Evolutionary conservation across 2,329 filamentous ascomycete species (phyloP), one percentile per base, ranked within the genome.

Genomic region (Monosporascus sp.): DNA sequence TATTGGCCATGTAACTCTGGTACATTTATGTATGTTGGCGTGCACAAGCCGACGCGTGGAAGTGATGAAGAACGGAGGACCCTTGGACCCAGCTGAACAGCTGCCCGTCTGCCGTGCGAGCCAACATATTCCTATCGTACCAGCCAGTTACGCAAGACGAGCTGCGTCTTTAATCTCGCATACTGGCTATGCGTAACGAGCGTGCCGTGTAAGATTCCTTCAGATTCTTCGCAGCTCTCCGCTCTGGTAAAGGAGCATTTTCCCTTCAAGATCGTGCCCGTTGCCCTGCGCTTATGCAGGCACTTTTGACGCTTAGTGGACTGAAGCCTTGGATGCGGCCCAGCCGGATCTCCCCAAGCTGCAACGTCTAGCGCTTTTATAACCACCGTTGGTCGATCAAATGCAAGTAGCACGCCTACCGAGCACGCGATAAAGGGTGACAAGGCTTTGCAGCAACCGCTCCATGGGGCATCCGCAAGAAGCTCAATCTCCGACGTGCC

Each of bases 1-100:
- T 44, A 31, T 37, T 37, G 28, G 20, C 48, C 20, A 38, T 22
- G 48, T 20, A 6, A 49, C 17, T 45, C 46, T 46, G 28, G 44
- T 53, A 51, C 51, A 46, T 50, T 49, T 47, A n/a, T 52, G 44
- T 43, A 45, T 37, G 17, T 31, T 50, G 49, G 18, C 37, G 15
- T 43, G 24, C 43, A 46, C 22, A 28, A 46, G 24, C 18, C 18
- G 40, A 18, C 4, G 24, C 24, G 43, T 28, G 22, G 43, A 2
- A 17, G 15, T 46, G 43, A n/a, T 28, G 22, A 31, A 15, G 7
- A 31, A 14, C 4, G 31, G 43, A 28, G 17, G 22, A 18, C 24
- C 43, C 24, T 24, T 46, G 43, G 26, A 18, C 43, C 11, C 22
- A 14, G 22, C 43, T 24, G 22, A 28, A 14, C 43, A 46, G 24